Conservation (phyloP, 1,139 yeast species). For the Geotrichum aggregatum region DNA sequence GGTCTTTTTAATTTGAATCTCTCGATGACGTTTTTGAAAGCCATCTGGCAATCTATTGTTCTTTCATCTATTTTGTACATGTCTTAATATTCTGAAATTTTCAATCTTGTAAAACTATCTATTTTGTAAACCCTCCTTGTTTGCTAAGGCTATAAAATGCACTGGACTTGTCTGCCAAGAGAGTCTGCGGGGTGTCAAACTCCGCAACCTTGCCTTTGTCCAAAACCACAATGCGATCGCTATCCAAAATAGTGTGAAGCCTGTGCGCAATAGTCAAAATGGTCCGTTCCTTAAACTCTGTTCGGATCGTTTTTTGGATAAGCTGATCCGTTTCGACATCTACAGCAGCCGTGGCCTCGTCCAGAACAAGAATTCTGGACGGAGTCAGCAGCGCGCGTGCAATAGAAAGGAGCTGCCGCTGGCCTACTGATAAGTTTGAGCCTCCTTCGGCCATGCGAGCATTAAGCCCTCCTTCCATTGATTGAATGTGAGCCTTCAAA, state of each 20-base stretch:
- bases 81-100: background rate
- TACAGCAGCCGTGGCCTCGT: conserved; percentile 85
- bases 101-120: background rate
- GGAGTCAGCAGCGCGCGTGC: conserved; percentile 65
- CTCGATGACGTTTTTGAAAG: background rate
- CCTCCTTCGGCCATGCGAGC: conserved; percentile 63
- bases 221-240: conserved; percentile 65
- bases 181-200: conserved; percentile 58
- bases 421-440: conserved; percentile 70
- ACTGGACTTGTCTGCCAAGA: conserved; percentile 54
- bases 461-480: conserved; percentile 33
- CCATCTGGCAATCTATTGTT: background rate
- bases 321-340: conserved; percentile 74
- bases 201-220: conserved; percentile 66
- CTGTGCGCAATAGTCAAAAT: conserved; percentile 81
- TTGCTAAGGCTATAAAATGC: conserved; percentile 85
- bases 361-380: conserved; percentile 62
- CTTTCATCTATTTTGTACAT: background rate
- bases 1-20: background rate
- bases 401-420: conserved; percentile 68
- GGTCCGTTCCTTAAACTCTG: conserved; percentile 59
- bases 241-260: conserved; percentile 74
- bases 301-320: conserved; percentile 68
- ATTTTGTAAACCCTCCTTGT: conserved; percentile 57
- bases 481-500: conserved; percentile 66